These are phyloP conservation scores for Citrus medica DNA, from an alignment of 345 rosid species.

Conservation along the genomic window DNA sequence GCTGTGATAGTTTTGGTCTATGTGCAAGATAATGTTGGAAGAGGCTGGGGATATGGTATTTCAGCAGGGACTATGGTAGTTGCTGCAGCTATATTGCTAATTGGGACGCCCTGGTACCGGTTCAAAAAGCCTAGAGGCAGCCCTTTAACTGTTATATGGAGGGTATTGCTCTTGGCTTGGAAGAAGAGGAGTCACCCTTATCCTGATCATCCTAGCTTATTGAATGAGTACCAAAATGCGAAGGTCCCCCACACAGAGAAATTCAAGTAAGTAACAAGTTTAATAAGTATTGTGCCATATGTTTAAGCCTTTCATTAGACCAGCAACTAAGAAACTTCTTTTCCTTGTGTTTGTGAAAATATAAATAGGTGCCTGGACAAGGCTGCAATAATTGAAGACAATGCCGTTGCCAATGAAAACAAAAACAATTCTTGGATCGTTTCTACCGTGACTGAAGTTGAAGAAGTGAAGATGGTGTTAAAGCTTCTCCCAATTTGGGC, in stretches of 20 bases:
- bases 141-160: slow-evolving; percentile 78
- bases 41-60: slow-evolving; percentile 94
- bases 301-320: background rate
- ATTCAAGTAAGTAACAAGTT: slow-evolving; percentile 40
- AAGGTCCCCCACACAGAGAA: slow-evolving; percentile 54
- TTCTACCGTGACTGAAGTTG: slow-evolving; percentile 73
- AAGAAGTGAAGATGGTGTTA: slow-evolving; percentile 77
- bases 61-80: slow-evolving; percentile 79
- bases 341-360: background rate
- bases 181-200: slow-evolving; percentile 53
- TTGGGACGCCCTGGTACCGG: slow-evolving; percentile 65
- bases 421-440: slow-evolving; percentile 54
- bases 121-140: slow-evolving; percentile 78
- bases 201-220: slow-evolving; percentile 55
- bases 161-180: slow-evolving; percentile 72
- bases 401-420: slow-evolving; percentile 20
- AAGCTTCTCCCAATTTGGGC: slow-evolving; percentile 87
- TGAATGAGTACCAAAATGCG: slow-evolving; percentile 56
- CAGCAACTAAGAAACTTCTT: background rate
- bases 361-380: slow-evolving; percentile 65
- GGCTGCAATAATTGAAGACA: slow-evolving; percentile 55
- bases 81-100: slow-evolving; percentile 52
- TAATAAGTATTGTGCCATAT: background rate
- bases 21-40: slow-evolving; percentile 81
- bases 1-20: slow-evolving; percentile 74